Percentiles rank a stretch among this genome's conserved stretches.
Evolutionary conservation across 225 moss, liverwort and hornwort genomes (phyloP).

Genomic region (Sphagnum tenellum): DNA sequence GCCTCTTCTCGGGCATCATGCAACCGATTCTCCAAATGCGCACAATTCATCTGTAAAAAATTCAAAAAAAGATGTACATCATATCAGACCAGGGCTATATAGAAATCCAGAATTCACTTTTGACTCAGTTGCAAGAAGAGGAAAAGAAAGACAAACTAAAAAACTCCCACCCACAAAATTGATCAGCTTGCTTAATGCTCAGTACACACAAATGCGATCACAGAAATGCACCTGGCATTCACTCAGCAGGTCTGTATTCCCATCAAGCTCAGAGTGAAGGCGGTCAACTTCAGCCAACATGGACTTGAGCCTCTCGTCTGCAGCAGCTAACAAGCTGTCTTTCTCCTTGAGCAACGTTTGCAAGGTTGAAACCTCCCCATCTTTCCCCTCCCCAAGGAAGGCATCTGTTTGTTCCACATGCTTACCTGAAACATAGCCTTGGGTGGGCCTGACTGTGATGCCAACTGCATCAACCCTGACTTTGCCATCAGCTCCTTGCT

Average conservation of each 20-base stretch:
- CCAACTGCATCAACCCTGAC: slow-evolving; percentile 10
- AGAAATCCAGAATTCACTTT: too few species aligned
- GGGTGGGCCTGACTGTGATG: slow-evolving; percentile 13
- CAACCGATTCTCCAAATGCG: slow-evolving; percentile 88
- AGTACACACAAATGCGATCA: too few species aligned
- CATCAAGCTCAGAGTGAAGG: slow-evolving; percentile 52
- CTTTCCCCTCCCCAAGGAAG: slow-evolving; percentile 30
- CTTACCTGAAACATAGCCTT: slow-evolving; percentile 1
- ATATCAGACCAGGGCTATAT: too few species aligned
- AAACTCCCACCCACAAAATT: too few species aligned
- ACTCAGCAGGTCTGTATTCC: slow-evolving; percentile 64
- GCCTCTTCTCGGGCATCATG: slow-evolving; percentile 96
- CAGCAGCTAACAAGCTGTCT: slow-evolving; percentile 34
- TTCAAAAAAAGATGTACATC: too few species aligned
- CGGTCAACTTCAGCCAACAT: slow-evolving; percentile 53
- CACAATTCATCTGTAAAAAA: slow-evolving; percentile 64
- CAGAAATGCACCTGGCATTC: slow-evolving; percentile 71
- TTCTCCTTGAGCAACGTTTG: slow-evolving; percentile 48
- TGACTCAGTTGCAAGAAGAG: too few species aligned
- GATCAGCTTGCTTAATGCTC: too few species aligned
- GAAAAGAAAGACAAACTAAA: too few species aligned
- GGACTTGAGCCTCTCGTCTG: slow-evolving; percentile 62
- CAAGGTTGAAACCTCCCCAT: slow-evolving; percentile 17
- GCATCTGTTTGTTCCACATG: slow-evolving; percentile 9
- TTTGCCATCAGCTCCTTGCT: slow-evolving; percentile 2